Base-by-base conservation (phyloP, 1,139 yeast genomes). In the Hansenula anomala region DNA sequence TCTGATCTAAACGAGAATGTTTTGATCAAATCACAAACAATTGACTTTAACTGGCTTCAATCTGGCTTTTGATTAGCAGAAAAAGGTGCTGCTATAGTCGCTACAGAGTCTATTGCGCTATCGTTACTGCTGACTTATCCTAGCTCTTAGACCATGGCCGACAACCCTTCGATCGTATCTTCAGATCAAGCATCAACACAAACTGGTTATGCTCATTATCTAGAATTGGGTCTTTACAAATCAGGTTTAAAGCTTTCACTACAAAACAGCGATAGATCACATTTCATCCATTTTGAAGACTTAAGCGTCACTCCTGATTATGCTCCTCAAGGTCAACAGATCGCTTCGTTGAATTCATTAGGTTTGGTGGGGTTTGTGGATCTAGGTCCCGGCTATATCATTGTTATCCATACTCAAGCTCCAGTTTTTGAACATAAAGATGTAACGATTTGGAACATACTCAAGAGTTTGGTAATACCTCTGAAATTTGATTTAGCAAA, bases 341-440 rank as follows among this genome's bases (percentile, higher is more conserved):
- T 28, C 9, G 33, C 33, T 5, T 15, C 16, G 5, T 18, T 48
- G 4, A 27, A 34, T 4, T 40, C 37, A 2, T 14, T 37, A 10
- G 54, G 52, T 6, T 34, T 60, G 4, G 34, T 59, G 12, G 64
- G 65, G 0, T 36, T 41, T 28, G 49, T 53, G 17, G 44, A 39
- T 14, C 31, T 59, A 11, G 58, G 58, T 3, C 52, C 54, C 1
- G 62, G 61, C 1, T 56, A 49, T 37, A 45, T 60, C 17, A 36
- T 59, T 0, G 41, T 53, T 28, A 52, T 56, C n/a, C 43, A 53
- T 2, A 37, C 50, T 6, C 44, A 45, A 15, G 36, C 24, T 6
- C 33, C 36, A 1, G 49, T 42, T 2, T 51, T 55, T n/a, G 25
- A 36, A 14, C 34, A 45, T 23, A 33, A 43, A 3, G 40, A 36